Evolutionary conservation across 208 protist genomes (phyloP).

Genomic region (Crithidia acanthocephali): DNA sequence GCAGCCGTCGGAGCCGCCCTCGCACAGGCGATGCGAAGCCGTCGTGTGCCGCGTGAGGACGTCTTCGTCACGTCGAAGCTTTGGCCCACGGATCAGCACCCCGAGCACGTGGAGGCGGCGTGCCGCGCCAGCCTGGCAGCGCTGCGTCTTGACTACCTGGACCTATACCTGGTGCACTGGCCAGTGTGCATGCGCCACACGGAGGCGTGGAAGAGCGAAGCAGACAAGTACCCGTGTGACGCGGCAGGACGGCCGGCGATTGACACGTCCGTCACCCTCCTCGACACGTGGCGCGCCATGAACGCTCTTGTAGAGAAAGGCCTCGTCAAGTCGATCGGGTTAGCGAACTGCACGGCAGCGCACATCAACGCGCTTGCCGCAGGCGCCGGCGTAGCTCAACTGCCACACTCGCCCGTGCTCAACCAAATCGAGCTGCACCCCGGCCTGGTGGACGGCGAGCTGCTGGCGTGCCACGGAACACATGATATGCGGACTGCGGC

Average conservation of each 20-base stretch:
- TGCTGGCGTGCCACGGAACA: constrained; percentile 49
- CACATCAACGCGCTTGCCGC: constrained; percentile 65
- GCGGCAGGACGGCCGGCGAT: constrained; percentile 44
- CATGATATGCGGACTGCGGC: constrained; percentile 83
- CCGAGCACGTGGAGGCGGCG: constrained; percentile 83
- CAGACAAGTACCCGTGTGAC: constrained; percentile 75
- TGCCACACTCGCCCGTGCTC: constrained; percentile 62
- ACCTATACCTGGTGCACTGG: constrained; percentile 95
- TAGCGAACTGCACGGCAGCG: constrained; percentile 81
- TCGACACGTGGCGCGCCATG: constrained; percentile 92
- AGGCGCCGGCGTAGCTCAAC: constrained; percentile 11
- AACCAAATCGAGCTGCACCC: constrained; percentile 94
- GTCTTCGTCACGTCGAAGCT: constrained; percentile 96
- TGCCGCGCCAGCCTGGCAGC: constrained; percentile 82
- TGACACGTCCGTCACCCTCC: constrained; percentile 53
- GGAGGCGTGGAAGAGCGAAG: constrained; percentile 42
- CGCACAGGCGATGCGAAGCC: constrained; percentile 38
- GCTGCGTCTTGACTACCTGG: constrained; percentile 89
- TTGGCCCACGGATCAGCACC: constrained; percentile 94
- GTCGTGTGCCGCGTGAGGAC: constrained; percentile 81
- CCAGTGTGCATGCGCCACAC: constrained; percentile 85
- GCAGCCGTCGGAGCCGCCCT: constrained; percentile 86
- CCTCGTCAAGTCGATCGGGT: constrained; percentile 88
- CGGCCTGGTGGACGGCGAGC: constrained; percentile 49
- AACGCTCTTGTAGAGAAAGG: constrained; percentile 80